phyloP scores from a whole-genome alignment of 352 stramenopile species.

The Phytophthora tubulina region DNA sequence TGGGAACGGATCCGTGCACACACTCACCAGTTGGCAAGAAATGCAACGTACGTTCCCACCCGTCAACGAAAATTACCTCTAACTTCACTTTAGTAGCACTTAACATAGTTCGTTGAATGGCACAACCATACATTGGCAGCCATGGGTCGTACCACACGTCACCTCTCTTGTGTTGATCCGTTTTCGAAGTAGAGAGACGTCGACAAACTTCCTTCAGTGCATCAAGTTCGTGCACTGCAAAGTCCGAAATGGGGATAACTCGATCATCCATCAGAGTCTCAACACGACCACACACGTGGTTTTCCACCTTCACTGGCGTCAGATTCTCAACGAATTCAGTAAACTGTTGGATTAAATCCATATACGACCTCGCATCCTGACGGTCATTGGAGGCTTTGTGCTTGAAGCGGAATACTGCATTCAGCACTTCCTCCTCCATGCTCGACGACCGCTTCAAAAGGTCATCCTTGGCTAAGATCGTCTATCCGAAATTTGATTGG shows the following conservation, averaged over 20 bases:
- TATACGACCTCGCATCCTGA: slow-evolving; percentile 39
- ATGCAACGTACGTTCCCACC: slow-evolving; percentile 50
- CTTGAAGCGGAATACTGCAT: slow-evolving; percentile 59
- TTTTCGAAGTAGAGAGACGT: slow-evolving; percentile 17
- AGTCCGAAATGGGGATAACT: slow-evolving; percentile 29
- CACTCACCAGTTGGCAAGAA: slow-evolving; percentile 40
- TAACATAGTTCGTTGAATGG: slow-evolving; percentile 40
- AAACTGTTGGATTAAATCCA: slow-evolving; percentile 25
- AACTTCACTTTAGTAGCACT: slow-evolving; percentile 37
- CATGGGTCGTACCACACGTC: slow-evolving; percentile 51
- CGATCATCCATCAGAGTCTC: slow-evolving; percentile 37
- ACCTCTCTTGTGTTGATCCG: slow-evolving; percentile 17
- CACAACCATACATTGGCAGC: slow-evolving; percentile 61
- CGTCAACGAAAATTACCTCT: slow-evolving; percentile 52
- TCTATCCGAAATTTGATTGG: no score
- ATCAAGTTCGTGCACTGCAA: slow-evolving; percentile 42
- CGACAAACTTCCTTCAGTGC: slow-evolving; percentile 21
- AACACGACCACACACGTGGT: slow-evolving; percentile 1
- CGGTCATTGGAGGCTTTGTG: slow-evolving; percentile 42
- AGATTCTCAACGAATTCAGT: slow-evolving; percentile 1
- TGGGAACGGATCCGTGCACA: slow-evolving; percentile 54
- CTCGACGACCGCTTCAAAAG: no score
- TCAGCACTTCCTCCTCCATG: no score
- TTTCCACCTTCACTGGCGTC: neutral
- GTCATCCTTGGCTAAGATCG: no score